phyloP scores from a whole-genome alignment of 2,329 filamentous ascomycete genomes.

The Chaetomiaceae sp. region DNA sequence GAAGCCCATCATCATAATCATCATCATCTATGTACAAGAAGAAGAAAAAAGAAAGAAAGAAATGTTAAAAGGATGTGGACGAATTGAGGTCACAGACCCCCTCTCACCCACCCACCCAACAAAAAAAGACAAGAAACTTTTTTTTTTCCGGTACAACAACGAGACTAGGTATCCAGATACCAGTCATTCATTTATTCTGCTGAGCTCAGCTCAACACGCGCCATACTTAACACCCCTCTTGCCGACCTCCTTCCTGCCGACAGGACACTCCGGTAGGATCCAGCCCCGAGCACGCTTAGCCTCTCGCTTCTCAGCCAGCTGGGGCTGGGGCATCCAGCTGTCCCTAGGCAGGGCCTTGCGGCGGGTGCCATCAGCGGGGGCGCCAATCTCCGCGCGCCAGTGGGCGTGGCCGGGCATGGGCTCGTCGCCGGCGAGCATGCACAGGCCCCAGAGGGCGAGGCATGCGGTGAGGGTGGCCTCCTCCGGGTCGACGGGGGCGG shows the following conservation, averaged over 20 bases:
- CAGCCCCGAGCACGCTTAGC: slow-evolving; percentile 69
- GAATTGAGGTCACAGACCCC: too few relatives aligned
- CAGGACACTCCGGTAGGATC: slow-evolving; percentile 69
- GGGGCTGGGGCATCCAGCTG: slow-evolving; percentile 69
- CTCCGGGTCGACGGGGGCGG: slow-evolving; percentile 14
- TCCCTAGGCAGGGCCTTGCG: slow-evolving; percentile 67
- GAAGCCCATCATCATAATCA: slow-evolving; percentile 1
- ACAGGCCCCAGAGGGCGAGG: slow-evolving; percentile 72
- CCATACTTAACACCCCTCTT: slow-evolving; percentile 59
- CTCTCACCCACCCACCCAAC: too few relatives aligned
- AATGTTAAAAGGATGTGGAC: too few relatives aligned
- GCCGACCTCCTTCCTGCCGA: slow-evolving; percentile 67
- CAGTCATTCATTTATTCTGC: too few relatives aligned
- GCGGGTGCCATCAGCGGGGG: slow-evolving; percentile 66
- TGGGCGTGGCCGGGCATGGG: slow-evolving; percentile 44
- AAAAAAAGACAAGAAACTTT: background rate
- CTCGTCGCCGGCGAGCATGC: slow-evolving; percentile 40
- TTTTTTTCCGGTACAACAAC: too few relatives aligned
- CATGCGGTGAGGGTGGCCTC: slow-evolving; percentile 59
- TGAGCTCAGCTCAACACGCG: slow-evolving; percentile 35
- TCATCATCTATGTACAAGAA: slow-evolving; percentile 8
- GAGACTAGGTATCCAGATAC: too few relatives aligned
- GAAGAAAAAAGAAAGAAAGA: background rate
- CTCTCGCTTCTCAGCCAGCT: slow-evolving; percentile 69
- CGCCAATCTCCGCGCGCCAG: slow-evolving; percentile 69